A percentile compares a stretch with the other conserved stretches of the same genome.
These are phyloP conservation scores for Athelia sp. DNA, from an alignment of 1,284 basidiomycete genomes.

Conservation along the genomic window DNA sequence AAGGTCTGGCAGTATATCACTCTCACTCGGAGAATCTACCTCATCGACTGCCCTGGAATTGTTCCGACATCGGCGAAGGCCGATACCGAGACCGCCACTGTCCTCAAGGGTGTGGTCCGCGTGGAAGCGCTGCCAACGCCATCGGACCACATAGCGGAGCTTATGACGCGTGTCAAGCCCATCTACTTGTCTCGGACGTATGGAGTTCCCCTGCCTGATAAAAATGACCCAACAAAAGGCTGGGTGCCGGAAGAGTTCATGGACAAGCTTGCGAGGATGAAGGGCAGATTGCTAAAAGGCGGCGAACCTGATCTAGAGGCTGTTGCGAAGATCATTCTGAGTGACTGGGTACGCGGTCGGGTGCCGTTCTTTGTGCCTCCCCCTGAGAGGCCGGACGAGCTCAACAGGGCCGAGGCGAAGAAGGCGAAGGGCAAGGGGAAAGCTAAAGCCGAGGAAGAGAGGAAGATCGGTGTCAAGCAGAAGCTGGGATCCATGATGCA, in stretches of 20 bases:
- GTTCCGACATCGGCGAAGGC: constrained; percentile 86
- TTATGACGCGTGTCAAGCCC: constrained; percentile 89
- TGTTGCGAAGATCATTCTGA: constrained; percentile 92
- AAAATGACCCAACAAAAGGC: constrained; percentile 39
- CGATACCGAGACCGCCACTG: constrained; percentile 90
- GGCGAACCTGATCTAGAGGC: constrained; percentile 93
- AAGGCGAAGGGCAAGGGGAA: constrained; percentile 30
- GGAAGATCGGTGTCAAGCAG: constrained; percentile 60
- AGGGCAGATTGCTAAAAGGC: constrained; percentile 88
- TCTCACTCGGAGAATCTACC: constrained; percentile 92
- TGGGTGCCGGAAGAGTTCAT: constrained; percentile 82
- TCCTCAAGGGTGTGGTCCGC: constrained; percentile 95
- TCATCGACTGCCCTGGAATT: constrained; percentile 99
- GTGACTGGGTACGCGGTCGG: constrained; percentile 97
- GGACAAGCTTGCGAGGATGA: constrained; percentile 83
- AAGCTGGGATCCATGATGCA: constrained; percentile 73
- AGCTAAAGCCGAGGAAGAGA: constrained; percentile 26
- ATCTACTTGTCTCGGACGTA: constrained; percentile 94
- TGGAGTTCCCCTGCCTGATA: constrained; percentile 63
- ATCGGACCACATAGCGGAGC: constrained; percentile 87
- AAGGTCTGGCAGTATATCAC: constrained; percentile 99
- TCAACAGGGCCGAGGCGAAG: constrained; percentile 62
- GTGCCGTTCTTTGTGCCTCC: constrained; percentile 87
- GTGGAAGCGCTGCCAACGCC: constrained; percentile 95
- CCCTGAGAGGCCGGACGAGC: constrained; percentile 65